Evolutionary conservation across 2,329 filamentous ascomycete species (phyloP).

Genomic region (Penicillium janthinellum): DNA sequence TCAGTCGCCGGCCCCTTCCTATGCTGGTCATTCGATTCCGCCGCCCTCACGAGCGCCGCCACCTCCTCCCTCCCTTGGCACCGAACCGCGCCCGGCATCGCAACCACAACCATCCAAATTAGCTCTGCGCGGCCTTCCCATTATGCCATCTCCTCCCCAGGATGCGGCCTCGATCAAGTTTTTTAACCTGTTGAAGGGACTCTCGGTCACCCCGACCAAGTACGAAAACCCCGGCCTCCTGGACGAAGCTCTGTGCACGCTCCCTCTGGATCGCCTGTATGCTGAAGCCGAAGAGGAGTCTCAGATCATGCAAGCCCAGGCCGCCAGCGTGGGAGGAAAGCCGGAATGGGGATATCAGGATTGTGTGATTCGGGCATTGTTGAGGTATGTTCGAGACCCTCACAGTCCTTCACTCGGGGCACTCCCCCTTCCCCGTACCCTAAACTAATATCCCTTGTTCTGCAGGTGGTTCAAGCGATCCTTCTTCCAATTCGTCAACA

Average conservation of each 20-base stretch:
- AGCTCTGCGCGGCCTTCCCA: conserved; percentile 61
- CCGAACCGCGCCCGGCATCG: conserved; percentile 41
- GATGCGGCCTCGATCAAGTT: conserved; percentile 73
- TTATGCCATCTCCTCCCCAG: conserved; percentile 73
- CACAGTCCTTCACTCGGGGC: conserved; percentile 5
- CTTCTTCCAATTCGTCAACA: conserved; percentile 97
- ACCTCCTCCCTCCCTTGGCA: conserved; percentile 36
- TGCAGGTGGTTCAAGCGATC: conserved; percentile 88
- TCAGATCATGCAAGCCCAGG: conserved; percentile 83
- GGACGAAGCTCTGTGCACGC: conserved; percentile 83
- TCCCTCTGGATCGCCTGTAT: conserved; percentile 90
- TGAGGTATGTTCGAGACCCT: conserved; percentile 62
- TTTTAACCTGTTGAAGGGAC: conserved; percentile 76
- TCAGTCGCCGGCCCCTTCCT: conserved; percentile 56
- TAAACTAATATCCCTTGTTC: conserved; percentile 20
- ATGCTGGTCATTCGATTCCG: conserved; percentile 31
- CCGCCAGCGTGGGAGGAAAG: conserved; percentile 80
- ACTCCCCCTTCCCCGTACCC: neutral
- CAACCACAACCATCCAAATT: conserved; percentile 39
- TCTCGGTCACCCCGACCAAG: conserved; percentile 85
- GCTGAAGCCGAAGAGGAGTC: conserved; percentile 90
- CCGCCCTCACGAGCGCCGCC: conserved; percentile 41
- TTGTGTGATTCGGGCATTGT: conserved; percentile 84
- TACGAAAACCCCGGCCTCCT: conserved; percentile 96
- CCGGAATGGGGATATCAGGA: conserved; percentile 97